Evolutionary conservation across 768 basidiomycete genomes (phyloP).

Genomic region (Symmetrospora coprosmae): DNA sequence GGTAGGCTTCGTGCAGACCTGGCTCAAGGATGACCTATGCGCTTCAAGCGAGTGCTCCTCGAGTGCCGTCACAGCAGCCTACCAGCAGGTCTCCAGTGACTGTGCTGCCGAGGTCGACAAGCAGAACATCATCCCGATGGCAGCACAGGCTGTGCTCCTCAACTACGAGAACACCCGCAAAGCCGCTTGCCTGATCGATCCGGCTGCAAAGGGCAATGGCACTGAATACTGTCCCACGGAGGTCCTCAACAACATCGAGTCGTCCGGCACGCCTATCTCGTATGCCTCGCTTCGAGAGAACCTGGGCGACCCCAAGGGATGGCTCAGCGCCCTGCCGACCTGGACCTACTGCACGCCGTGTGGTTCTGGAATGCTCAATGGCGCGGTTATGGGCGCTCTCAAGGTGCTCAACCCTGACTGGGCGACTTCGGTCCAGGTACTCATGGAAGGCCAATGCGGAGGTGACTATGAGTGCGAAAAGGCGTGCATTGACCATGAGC

Average conservation of each 20-base stretch:
- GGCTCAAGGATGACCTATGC: conserved; percentile 4
- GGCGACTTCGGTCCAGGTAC: too few relatives aligned
- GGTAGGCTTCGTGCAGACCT: not conserved
- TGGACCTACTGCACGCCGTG: conserved; percentile 17
- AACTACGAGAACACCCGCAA: conserved; percentile 9
- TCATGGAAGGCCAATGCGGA: not conserved
- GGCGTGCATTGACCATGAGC: not conserved
- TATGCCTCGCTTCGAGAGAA: not conserved
- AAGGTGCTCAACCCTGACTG: too few relatives aligned
- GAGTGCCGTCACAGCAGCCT: not conserved
- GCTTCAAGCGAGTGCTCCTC: not conserved
- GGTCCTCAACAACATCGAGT: conserved; percentile 9
- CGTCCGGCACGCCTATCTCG: conserved; percentile 1
- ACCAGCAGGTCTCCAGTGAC: not conserved
- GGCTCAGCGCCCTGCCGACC: not conserved
- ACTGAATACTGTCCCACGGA: conserved; percentile 16
- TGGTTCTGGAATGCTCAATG: too few relatives aligned
- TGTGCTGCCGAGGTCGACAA: conserved; percentile 4
- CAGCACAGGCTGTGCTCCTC: not conserved
- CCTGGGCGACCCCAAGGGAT: not conserved
- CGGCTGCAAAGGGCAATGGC: not conserved
- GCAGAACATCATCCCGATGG: conserved; percentile 1
- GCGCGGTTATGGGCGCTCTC: too few relatives aligned
- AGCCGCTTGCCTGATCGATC: not conserved
- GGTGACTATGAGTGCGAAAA: not conserved